phyloP scores from a whole-genome alignment of 23 red algal species.

The Gracilaria caudata region DNA sequence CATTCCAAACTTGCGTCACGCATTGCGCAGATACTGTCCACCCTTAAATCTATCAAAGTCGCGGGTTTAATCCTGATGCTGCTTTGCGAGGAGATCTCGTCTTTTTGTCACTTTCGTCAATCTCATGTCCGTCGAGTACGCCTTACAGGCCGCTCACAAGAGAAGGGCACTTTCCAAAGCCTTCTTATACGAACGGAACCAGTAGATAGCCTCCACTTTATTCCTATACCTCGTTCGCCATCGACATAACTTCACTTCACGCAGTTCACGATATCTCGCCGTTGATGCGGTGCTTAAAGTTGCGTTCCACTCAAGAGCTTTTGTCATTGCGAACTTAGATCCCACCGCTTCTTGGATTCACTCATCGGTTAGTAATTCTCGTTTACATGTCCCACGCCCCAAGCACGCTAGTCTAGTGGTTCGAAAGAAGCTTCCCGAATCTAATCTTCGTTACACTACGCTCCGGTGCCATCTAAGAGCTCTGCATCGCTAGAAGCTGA shows the following conservation, averaged over 20 bases:
- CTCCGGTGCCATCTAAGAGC: not conserved
- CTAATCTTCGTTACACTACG: not conserved
- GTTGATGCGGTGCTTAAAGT: not conserved
- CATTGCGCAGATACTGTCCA: slow-evolving; percentile 2
- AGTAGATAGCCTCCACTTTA: not conserved
- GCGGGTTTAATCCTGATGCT: slow-evolving; percentile 7
- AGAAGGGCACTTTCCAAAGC: not conserved
- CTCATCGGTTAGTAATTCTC: not conserved
- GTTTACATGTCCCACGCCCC: not conserved
- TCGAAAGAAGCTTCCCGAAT: not conserved
- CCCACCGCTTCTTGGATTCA: not conserved
- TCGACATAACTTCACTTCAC: not conserved
- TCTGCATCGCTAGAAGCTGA: too few relatives aligned
- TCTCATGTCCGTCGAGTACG: not conserved
- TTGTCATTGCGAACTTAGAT: not conserved
- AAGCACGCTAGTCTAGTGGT: not conserved
- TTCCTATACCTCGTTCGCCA: not conserved
- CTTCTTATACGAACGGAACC: slow-evolving; percentile 3
- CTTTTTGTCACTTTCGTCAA: not conserved
- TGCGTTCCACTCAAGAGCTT: not conserved
- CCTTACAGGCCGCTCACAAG: not conserved
- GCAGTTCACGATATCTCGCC: not conserved
- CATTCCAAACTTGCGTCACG: slow-evolving; percentile 29
- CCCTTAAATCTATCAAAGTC: not conserved
- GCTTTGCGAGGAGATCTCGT: slow-evolving; percentile 11